Evolutionary conservation across 345 rosid genomes (phyloP).

Genomic region (Linum usitatissimum): DNA sequence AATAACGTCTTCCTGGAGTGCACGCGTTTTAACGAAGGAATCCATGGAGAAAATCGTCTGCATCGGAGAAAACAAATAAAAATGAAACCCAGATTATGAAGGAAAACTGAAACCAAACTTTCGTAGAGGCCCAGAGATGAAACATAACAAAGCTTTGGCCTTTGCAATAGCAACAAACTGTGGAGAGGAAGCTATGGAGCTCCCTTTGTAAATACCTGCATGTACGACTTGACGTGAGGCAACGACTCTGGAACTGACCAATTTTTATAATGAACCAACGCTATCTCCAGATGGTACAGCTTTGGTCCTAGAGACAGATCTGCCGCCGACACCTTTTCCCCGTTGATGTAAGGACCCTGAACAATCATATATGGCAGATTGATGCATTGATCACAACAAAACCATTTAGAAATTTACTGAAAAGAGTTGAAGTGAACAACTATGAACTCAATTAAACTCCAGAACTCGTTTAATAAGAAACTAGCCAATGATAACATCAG

Average conservation of each 20-base stretch:
- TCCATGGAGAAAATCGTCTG: constrained; percentile 74
- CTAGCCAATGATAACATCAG: neutral
- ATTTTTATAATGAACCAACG: constrained; percentile 71
- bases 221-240: constrained; percentile 49
- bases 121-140: neutral
- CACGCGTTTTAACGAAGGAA: constrained; percentile 58
- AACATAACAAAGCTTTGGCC: neutral
- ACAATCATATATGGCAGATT: constrained; percentile 3
- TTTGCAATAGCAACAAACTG: no score
- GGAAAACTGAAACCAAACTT: neutral
- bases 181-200: neutral
- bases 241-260: constrained; percentile 86
- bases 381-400: neutral
- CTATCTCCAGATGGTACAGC: constrained; percentile 72
- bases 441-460: neutral
- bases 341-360: constrained; percentile 84
- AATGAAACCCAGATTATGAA: no score
- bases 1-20: constrained; percentile 66
- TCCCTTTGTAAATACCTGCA: constrained; percentile 43
- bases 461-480: neutral
- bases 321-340: constrained; percentile 71
- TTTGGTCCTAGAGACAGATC: constrained; percentile 80
- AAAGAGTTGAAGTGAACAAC: neutral
- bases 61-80: neutral
- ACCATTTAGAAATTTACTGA: neutral